Conservation (phyloP, 371 early-diverging fungal genomes). For the Rhizopus microsporus region DNA sequence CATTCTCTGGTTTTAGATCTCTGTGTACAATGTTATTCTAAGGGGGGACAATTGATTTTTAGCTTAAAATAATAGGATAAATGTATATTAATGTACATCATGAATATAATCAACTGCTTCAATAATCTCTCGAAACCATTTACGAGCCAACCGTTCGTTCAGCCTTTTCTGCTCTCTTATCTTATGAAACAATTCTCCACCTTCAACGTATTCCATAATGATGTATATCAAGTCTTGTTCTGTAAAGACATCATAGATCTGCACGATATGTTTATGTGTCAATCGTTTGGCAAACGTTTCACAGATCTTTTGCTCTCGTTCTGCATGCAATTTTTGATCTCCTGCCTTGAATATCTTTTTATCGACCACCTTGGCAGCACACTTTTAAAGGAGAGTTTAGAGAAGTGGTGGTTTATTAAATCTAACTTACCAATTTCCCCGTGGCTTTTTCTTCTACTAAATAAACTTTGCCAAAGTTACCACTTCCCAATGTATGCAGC, state of each 20-base stretch:
- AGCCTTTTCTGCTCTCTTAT: conserved; percentile 87
- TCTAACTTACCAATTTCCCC: conserved; percentile 59
- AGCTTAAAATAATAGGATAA: conserved; percentile 14
- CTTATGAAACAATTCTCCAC: conserved; percentile 96
- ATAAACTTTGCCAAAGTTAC: conserved; percentile 86
- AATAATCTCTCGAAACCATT: conserved; percentile 94
- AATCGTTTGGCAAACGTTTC: conserved; percentile 63
- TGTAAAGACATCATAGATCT: conserved; percentile 87
- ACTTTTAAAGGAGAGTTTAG: conserved; percentile 34
- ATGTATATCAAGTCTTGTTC: conserved; percentile 85
- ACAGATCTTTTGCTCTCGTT: conserved; percentile 65
- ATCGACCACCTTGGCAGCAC: conserved; percentile 66
- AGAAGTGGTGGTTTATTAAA: conserved; percentile 8
- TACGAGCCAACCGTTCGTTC: conserved; percentile 80
- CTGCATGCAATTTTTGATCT: conserved; percentile 56
- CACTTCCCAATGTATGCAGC: conserved; percentile 72
- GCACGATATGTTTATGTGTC: conserved; percentile 83
- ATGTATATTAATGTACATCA: conserved; percentile 26
- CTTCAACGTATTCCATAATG: conserved; percentile 95
- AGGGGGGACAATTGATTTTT: background rate
- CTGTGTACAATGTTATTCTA: conserved; percentile 81
- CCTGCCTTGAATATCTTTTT: conserved; percentile 57
- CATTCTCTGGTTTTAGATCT: conserved; percentile 90
- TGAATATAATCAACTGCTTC: conserved; percentile 96
- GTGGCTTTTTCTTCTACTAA: conserved; percentile 62